phyloP scores from a whole-genome alignment of 139 green algal genomes.

The Picochlorum sp. region DNA sequence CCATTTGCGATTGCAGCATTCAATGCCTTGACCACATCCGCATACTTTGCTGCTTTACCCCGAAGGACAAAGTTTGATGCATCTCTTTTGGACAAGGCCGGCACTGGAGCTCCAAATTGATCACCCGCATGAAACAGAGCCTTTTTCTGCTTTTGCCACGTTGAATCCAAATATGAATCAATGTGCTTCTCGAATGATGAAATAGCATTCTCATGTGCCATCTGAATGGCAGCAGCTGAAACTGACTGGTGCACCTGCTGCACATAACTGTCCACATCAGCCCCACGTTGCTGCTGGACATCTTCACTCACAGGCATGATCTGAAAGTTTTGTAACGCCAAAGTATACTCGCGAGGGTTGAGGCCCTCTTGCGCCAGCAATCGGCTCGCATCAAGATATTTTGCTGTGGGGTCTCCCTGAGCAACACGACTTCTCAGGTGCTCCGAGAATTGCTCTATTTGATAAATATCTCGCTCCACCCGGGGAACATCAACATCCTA shows the following conservation, averaged over 20 bases:
- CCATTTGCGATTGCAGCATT: slow-evolving; percentile 26
- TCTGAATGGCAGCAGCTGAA: slow-evolving; percentile 38
- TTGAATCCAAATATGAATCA: slow-evolving; percentile 47
- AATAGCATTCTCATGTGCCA: slow-evolving; percentile 60
- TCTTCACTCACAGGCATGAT: slow-evolving; percentile 69
- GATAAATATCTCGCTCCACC: slow-evolving; percentile 60
- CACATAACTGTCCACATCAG: slow-evolving; percentile 72
- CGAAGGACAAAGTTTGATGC: slow-evolving; percentile 25
- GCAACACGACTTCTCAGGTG: slow-evolving; percentile 41
- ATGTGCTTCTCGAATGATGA: slow-evolving; percentile 71
- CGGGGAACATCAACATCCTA: slow-evolving; percentile 57
- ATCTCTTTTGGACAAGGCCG: neutral
- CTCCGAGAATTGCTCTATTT: slow-evolving; percentile 62
- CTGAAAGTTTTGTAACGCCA: slow-evolving; percentile 62
- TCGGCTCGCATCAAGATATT: slow-evolving; percentile 58
- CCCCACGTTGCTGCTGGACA: slow-evolving; percentile 62
- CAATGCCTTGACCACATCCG: slow-evolving; percentile 39
- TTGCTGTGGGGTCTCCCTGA: slow-evolving; percentile 38
- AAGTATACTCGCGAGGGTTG: slow-evolving; percentile 51
- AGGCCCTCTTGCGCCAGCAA: slow-evolving; percentile 72
- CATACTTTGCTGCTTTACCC: slow-evolving; percentile 53
- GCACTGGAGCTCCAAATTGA: slow-evolving; percentile 21
- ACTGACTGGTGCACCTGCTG: slow-evolving; percentile 65
- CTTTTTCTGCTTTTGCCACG: slow-evolving; percentile 66
- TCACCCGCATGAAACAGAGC: slow-evolving; percentile 55